Percentiles rank a stretch among this genome's conserved stretches.
These are phyloP conservation scores for Spergularia azorica DNA, from an alignment of 179 eudicot genomes.

Conservation along the genomic window DNA sequence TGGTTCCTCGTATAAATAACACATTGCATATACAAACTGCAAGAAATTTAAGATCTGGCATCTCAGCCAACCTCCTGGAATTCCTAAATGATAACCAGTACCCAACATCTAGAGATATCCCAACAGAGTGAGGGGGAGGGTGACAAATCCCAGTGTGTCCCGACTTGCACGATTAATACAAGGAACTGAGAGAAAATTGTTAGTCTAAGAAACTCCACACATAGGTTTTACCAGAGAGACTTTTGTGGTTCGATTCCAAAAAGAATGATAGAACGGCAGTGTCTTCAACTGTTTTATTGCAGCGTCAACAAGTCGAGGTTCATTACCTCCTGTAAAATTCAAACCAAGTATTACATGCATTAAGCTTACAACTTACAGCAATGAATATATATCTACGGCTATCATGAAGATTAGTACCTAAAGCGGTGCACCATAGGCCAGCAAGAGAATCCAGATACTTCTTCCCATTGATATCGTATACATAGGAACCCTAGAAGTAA, in stretches of 20 bases:
- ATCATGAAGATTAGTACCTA: constrained; percentile 54
- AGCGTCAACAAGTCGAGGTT: constrained; percentile 90
- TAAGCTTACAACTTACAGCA: constrained; percentile 11
- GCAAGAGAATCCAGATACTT: constrained; percentile 96
- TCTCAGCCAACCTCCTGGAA: neutral
- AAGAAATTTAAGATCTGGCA: neutral
- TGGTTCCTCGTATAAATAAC: neutral
- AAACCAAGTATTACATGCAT: constrained; percentile 18
- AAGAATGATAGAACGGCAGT: constrained; percentile 95
- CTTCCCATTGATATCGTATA: constrained; percentile 72
- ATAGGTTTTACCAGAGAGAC: constrained; percentile 67
- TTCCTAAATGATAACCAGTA: neutral
- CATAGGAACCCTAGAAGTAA: constrained; percentile 72
- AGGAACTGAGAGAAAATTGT: constrained; percentile 1
- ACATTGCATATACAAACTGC: neutral
- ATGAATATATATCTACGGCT: neutral
- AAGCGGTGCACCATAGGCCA: constrained; percentile 92
- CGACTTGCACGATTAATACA: neutral
- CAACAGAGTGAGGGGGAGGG: neutral
- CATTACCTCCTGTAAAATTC: constrained; percentile 77
- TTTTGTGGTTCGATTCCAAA: constrained; percentile 95
- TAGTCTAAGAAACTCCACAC: neutral
- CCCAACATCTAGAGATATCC: neutral
- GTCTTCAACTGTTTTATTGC: constrained; percentile 76
- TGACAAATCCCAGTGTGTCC: no score